Evolutionary conservation across 176 grass and related monocot species (phyloP).

Genomic region (Saccharum officinarum): DNA sequence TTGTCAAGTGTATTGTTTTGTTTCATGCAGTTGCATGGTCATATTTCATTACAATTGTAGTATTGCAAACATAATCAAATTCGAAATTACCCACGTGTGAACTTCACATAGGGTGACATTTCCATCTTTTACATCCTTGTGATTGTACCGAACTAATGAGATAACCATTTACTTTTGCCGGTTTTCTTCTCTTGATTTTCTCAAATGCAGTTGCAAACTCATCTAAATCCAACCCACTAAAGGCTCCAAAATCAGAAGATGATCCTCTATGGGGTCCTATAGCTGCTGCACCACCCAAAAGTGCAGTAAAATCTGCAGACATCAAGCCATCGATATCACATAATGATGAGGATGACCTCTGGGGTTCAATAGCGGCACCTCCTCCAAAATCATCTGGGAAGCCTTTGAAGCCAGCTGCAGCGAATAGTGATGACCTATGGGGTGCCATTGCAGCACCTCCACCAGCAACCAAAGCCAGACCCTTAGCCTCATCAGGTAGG

Average conservation of each 20-base stretch:
- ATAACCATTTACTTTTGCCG: not conserved
- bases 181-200: constrained; percentile 26
- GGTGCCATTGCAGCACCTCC: constrained; percentile 89
- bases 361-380: constrained; percentile 89
- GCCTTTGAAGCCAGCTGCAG: constrained; percentile 45
- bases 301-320: constrained; percentile 44
- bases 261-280: constrained; percentile 78
- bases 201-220: constrained; percentile 51
- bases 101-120: not conserved
- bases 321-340: constrained; percentile 49
- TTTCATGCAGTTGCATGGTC: not conserved
- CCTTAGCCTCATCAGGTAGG: constrained; percentile 71
- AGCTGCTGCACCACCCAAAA: constrained; percentile 59
- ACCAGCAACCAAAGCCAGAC: constrained; percentile 85
- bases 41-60: not conserved
- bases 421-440: constrained; percentile 67
- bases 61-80: not conserved
- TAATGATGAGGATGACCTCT: constrained; percentile 65
- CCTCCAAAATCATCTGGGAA: constrained; percentile 69
- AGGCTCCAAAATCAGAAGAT: constrained; percentile 60
- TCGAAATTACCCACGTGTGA: not conserved
- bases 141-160: not conserved
- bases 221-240: constrained; percentile 47
- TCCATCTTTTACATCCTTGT: not conserved
- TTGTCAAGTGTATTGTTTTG: constrained; percentile 5